Conservation (phyloP, 768 basidiomycete species). For the Russula ochroleuca region DNA sequence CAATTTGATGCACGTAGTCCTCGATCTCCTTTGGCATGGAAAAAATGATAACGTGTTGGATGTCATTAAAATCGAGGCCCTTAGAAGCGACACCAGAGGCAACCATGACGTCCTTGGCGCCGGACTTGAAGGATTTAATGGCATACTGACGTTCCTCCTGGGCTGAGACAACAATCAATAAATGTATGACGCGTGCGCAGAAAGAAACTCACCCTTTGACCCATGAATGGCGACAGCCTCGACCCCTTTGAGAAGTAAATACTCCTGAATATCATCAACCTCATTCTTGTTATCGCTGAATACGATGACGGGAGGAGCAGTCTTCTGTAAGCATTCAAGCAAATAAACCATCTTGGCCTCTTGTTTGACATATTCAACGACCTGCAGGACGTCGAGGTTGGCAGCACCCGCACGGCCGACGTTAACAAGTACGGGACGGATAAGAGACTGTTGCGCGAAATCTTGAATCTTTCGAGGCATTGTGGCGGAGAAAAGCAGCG, state of each 20-base stretch:
- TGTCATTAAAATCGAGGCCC: slow-evolving; percentile 97
- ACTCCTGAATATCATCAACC: slow-evolving; percentile 99
- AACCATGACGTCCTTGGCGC: slow-evolving; percentile 99
- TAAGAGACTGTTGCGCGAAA: slow-evolving; percentile 95
- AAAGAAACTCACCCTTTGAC: slow-evolving; percentile 70
- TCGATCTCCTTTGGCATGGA: slow-evolving; percentile 99
- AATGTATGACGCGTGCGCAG: neutral
- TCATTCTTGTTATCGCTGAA: slow-evolving; percentile 99
- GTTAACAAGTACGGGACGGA: slow-evolving; percentile 91
- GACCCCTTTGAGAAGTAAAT: slow-evolving; percentile 91
- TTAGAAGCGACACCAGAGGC: slow-evolving; percentile 97
- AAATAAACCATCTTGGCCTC: slow-evolving; percentile 99
- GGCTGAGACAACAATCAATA: slow-evolving; percentile 43
- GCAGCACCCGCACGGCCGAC: slow-evolving; percentile 98
- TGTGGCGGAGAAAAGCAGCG: slow-evolving; percentile 94
- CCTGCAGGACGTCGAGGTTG: slow-evolving; percentile 91
- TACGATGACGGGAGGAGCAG: slow-evolving; percentile 94
- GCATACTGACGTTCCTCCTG: slow-evolving; percentile 99
- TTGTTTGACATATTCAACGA: slow-evolving; percentile 98
- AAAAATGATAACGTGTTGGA: slow-evolving; percentile 98
- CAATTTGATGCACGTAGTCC: slow-evolving; percentile 99
- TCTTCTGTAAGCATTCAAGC: slow-evolving; percentile 96
- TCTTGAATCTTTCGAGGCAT: slow-evolving; percentile 99
- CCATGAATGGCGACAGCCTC: slow-evolving; percentile 99
- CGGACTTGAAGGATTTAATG: slow-evolving; percentile 96